These are phyloP conservation scores for Zizania latifolia DNA, from an alignment of 176 grass and related monocot genomes.

Conservation along the genomic window DNA sequence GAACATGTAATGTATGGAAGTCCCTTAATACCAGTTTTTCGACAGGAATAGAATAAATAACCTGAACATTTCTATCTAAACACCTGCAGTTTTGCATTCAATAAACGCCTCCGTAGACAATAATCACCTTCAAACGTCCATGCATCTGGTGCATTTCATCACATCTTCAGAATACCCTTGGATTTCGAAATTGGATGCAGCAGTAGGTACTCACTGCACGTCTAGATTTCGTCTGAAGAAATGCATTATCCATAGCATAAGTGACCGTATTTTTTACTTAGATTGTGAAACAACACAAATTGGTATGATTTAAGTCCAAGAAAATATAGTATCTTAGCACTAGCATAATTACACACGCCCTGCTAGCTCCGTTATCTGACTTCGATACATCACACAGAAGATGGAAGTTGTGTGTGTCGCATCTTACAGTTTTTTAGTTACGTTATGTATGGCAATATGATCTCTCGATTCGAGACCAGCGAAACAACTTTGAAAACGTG, in stretches of 20 bases:
- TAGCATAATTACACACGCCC: not conserved
- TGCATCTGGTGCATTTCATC: constrained; percentile 6
- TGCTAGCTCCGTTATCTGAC: not conserved
- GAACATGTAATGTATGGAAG: not conserved
- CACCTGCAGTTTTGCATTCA: constrained; percentile 3
- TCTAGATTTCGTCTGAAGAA: constrained; percentile 32
- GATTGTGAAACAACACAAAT: not conserved
- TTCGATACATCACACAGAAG: not conserved
- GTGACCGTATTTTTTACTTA: not conserved
- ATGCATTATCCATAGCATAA: constrained; percentile 31
- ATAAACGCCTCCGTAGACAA: not conserved
- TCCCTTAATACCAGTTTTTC: not conserved
- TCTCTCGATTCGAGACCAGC: not conserved
- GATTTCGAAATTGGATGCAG: constrained; percentile 12
- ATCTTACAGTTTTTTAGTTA: not conserved
- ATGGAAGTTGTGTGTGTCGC: not conserved
- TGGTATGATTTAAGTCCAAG: not conserved
- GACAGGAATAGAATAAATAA: not conserved
- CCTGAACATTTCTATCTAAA: not conserved
- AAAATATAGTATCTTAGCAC: too few species aligned
- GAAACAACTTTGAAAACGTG: not conserved
- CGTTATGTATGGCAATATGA: not conserved
- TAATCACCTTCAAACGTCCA: constrained; percentile 23
- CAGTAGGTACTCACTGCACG: constrained; percentile 25
- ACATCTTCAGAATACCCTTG: constrained; percentile 31